Base-by-base conservation (phyloP, 2,329 filamentous ascomycete genomes). In the Talaromyces albobiverticillius region DNA sequence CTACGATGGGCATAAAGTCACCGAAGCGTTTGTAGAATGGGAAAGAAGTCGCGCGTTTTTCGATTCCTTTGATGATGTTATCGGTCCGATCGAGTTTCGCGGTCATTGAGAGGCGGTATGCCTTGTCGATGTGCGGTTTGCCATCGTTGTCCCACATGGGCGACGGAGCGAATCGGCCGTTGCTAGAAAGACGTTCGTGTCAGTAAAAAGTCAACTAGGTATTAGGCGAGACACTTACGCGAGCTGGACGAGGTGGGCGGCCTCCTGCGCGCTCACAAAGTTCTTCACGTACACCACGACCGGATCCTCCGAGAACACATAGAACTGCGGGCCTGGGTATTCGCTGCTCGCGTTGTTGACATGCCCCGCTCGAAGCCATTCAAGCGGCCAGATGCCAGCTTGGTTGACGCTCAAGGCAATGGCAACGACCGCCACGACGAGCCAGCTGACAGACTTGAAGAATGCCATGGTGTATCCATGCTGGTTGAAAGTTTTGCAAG, bases 281-380 rank as follows among this genome's bases (percentile, higher is more conserved):
- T 75, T 70, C 65, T 82, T 78, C 11, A 83, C 67, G 57, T 83
- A 83, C 3, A 83, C 61, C 2, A 83, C 77, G 34, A 83, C 63
- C 18, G 81, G 80, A 53, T 76, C 76, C 51, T 75, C 72, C 42
- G 72, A 79, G 13, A 51, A 23, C 9, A 41, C 23, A 46, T 40
- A 50, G 46, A 32, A 49, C n/a, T 40, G n/a, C 22, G 52, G 46
- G 4, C 20, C 46, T 20, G 40, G 23, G 13, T 3, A 20, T 5
- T 50, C n/a, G n/a, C 36, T 29, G 2, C 13, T 36, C 11, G 9
- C 9, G 8, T 6, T 26, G 31, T 6, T 22, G 9, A 31, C 22
- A 22, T 42, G n/a, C 11, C 16, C n/a, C 48, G n/a, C 5, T 34
- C 26, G 48, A 9, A 51, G 38, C 48, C 48, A 43, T 34, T 34